Conservation (phyloP, 1,284 basidiomycete genomes). For the Heterobasidion irregulare region DNA sequence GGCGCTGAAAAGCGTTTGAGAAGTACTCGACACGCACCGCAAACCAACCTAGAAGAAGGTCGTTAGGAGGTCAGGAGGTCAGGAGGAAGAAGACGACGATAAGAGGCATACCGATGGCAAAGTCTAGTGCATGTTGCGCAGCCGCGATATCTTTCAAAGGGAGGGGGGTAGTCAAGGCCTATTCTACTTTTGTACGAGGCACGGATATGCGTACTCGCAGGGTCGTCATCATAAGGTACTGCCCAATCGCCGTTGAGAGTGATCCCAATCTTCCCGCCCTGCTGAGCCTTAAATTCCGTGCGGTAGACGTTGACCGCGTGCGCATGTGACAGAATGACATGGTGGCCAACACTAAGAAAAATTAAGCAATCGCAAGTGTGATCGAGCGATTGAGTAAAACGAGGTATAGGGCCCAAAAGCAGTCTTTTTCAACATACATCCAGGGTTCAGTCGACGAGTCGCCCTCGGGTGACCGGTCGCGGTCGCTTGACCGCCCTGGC, state of each 20-base stretch:
- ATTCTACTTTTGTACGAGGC: neutral
- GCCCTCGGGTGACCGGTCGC: constrained; percentile 44
- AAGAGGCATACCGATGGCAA: constrained; percentile 45
- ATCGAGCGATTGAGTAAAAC: neutral
- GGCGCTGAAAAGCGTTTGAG: neutral
- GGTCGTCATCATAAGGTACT: constrained; percentile 57
- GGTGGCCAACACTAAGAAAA: constrained; percentile 50
- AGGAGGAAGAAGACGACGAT: neutral
- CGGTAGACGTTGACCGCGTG: constrained; percentile 58
- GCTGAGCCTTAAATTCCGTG: constrained; percentile 44
- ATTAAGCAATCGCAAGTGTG: neutral
- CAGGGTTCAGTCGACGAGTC: constrained; percentile 63
- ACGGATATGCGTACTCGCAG: constrained; percentile 42
- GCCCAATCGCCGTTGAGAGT: constrained; percentile 69
- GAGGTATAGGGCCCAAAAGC: neutral
- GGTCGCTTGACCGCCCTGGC: constrained; percentile 59
- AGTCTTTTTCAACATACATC: constrained; percentile 39
- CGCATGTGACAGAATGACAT: constrained; percentile 62
- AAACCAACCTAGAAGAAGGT: constrained; percentile 40
- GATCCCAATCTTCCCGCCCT: constrained; percentile 63
- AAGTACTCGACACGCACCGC: constrained; percentile 32
- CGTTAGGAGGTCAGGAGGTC: constrained; percentile 1
- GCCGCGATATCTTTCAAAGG: constrained; percentile 43
- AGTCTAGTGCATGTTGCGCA: constrained; percentile 57
- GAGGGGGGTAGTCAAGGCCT: neutral